Evolutionary conservation across 2,329 filamentous ascomycete genomes (phyloP), one percentile per base, ranked within the genome.

Genomic region (Penicillium vulpinum): DNA sequence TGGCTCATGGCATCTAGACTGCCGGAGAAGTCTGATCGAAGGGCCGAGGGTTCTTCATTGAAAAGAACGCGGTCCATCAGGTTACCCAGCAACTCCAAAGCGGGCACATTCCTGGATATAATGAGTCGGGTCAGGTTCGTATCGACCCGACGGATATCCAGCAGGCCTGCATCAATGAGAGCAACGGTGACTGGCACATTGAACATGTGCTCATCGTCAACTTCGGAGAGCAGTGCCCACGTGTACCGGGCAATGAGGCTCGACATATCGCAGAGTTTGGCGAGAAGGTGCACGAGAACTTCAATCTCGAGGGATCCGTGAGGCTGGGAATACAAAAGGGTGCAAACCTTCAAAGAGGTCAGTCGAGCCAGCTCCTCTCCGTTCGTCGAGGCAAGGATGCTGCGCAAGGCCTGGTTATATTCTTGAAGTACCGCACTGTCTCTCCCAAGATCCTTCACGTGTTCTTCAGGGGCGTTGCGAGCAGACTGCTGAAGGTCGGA

Each of bases 1-100:
- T 85, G 79, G 77, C 89, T 92, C 39, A 94, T 87, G 45, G 87
- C 88, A 62, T 93, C 88, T 53, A 96, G 81, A 56, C 91, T 95
- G 60, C 86, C 84, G 7, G 91, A 87, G 68, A 97, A 95, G 75
- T 97, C 92, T 2, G 92, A 87, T 65, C 91, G 89, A 46, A 97
- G 79, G 1, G 89, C 89, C 38, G 88, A 84, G 0, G 91, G 90
- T 43, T 87, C 85, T 46, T 92, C 90, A 63, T 85, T 90, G 48
- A 96, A 83, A 9, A 97, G 78, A 0, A 92, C 85, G 41, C 91
- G 84, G 62, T 94, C 89, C 61, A 96, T 80, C 41, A 97, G 80
- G 41, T 87, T 86, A 50, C 88, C 86, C n/a, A 97, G 81, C 70
- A 96, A 89, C 55, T 91, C 86, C 3, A 97, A 77, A 2, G 89